phyloP scores from a whole-genome alignment of 2,329 filamentous ascomycete genomes.

The Paecilomyces fulvus region DNA sequence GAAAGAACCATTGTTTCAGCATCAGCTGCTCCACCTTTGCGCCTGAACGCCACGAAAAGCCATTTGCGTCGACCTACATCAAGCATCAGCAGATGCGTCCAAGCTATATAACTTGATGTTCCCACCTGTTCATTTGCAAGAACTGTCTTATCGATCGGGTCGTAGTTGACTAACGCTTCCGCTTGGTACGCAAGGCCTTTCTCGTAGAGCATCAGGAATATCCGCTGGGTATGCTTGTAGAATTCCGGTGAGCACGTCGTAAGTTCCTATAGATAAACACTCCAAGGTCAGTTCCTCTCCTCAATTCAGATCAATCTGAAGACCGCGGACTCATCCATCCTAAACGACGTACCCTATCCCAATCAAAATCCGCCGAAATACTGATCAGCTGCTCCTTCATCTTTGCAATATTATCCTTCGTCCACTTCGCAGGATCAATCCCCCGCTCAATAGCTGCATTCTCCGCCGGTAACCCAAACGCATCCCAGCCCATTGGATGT shows the following conservation, averaged over 20 bases:
- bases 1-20: conserved; percentile 84
- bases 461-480: conserved; percentile 82
- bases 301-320: no score
- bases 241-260: conserved; percentile 76
- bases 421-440: conserved; percentile 71
- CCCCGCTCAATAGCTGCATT: conserved; percentile 83
- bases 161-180: conserved; percentile 80
- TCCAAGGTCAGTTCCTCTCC: neutral
- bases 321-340: no score
- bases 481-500: conserved; percentile 92
- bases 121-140: conserved; percentile 73
- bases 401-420: conserved; percentile 65
- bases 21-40: conserved; percentile 71
- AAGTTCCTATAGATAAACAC: conserved; percentile 53
- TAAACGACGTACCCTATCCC: conserved; percentile 58
- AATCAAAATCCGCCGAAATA: conserved; percentile 80
- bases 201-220: conserved; percentile 70
- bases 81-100: conserved; percentile 4
- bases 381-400: conserved; percentile 75
- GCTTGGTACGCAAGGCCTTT: conserved; percentile 73
- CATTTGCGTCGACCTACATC: conserved; percentile 63
- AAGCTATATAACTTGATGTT: neutral
- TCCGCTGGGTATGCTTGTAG: conserved; percentile 80
- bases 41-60: conserved; percentile 78
- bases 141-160: conserved; percentile 81